phyloP scores from a whole-genome alignment of 2,329 filamentous ascomycete genomes.

The Fusarium pseudonygamai region DNA sequence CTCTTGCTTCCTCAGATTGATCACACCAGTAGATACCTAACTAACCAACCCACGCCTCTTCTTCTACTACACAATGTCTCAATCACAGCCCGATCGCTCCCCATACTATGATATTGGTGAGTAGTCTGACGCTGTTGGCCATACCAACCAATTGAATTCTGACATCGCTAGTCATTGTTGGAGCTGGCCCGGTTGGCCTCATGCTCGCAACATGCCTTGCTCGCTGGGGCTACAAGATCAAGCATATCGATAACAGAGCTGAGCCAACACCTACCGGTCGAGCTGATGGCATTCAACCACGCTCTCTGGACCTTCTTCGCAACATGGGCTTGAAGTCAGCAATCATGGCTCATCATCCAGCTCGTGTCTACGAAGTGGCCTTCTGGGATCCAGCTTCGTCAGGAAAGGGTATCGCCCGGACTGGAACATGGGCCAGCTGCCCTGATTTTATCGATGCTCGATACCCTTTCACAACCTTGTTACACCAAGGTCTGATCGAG shows the following conservation, averaged over 20 bases:
- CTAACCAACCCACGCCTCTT: constrained; percentile 1
- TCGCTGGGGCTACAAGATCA: constrained; percentile 94
- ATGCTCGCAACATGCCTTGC: constrained; percentile 88
- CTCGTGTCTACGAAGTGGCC: constrained; percentile 82
- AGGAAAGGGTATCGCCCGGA: constrained; percentile 68
- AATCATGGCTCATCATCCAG: constrained; percentile 88
- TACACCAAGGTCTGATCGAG: constrained; percentile 79
- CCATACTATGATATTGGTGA: constrained; percentile 59
- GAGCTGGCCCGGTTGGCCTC: constrained; percentile 88
- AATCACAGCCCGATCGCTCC: constrained; percentile 30
- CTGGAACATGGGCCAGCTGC: constrained; percentile 85
- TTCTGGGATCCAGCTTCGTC: constrained; percentile 74
- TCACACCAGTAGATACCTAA: constrained; percentile 7
- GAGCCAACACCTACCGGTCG: constrained; percentile 87
- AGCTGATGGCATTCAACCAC: constrained; percentile 91
- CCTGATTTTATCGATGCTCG: constrained; percentile 82
- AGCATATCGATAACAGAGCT: constrained; percentile 90
- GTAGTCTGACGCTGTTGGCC: constrained; percentile 8
- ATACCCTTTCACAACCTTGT: constrained; percentile 74
- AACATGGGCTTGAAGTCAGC: constrained; percentile 90
- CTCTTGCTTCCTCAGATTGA: constrained; percentile 1
- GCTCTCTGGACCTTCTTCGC: constrained; percentile 84
- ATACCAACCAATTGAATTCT: constrained; percentile 22
- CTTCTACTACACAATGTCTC: constrained; percentile 24
- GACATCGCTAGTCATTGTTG: constrained; percentile 74